Percentiles rank a stretch among this genome's conserved stretches.
Evolutionary conservation across 805 yeast species (phyloP).

Genomic region (Wickerhamiella cacticola): DNA sequence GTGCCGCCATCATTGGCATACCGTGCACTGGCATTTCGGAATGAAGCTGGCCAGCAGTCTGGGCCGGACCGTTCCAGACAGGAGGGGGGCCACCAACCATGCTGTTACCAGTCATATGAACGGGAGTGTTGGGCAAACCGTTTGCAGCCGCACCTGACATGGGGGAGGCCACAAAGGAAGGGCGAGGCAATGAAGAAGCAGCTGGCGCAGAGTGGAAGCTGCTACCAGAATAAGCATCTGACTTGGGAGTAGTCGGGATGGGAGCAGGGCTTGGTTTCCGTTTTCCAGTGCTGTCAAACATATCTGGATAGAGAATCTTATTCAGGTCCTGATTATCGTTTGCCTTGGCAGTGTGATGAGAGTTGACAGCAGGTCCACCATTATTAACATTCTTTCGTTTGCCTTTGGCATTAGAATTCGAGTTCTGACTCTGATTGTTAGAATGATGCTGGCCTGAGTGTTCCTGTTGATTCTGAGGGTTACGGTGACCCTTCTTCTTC

Average conservation of each 20-base stretch:
- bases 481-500: background rate
- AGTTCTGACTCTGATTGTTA: background rate
- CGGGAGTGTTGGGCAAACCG: background rate
- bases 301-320: slow-evolving; percentile 14
- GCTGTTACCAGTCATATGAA: background rate
- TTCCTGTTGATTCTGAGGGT: background rate
- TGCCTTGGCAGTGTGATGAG: background rate
- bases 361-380: background rate
- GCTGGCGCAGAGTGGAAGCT: slow-evolving; percentile 24
- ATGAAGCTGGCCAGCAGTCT: background rate
- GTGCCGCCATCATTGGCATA: background rate
- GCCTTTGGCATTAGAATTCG: background rate
- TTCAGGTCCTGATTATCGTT: background rate
- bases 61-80: background rate
- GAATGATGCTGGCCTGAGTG: background rate
- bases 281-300: slow-evolving; percentile 12
- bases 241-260: slow-evolving; percentile 1
- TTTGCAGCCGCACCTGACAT: background rate
- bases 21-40: background rate
- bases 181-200: slow-evolving; percentile 22
- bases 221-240: slow-evolving; percentile 16
- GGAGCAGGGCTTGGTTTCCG: slow-evolving; percentile 5
- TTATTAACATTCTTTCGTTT: background rate
- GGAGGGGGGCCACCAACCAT: background rate
- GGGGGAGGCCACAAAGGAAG: slow-evolving; percentile 20